phyloP scores from a whole-genome alignment of 495 filamentous ascomycete species.

The Darksidea phi region DNA sequence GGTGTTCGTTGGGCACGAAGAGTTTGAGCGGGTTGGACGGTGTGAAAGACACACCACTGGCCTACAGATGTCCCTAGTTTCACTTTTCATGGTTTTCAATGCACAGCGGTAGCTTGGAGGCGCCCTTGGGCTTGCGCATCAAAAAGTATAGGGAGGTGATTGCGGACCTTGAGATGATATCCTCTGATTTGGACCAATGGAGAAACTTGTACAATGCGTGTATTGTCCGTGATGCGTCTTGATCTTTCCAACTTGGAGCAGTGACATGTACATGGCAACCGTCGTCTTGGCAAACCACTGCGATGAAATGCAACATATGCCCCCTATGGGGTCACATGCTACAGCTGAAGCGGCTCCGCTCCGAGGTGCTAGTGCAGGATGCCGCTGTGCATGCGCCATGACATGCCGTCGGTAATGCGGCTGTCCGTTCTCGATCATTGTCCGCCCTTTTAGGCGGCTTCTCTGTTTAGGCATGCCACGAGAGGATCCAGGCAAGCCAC shows the following conservation, averaged over 20 bases:
- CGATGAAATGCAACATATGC: conserved; percentile 16
- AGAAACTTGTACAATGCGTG: too few relatives aligned
- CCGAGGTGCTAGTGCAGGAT: too few relatives aligned
- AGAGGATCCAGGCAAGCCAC: too few relatives aligned
- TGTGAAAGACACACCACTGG: not conserved
- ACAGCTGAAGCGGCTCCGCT: too few relatives aligned
- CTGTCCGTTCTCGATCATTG: too few relatives aligned
- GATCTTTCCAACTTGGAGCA: too few relatives aligned
- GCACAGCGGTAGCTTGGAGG: conserved; percentile 3
- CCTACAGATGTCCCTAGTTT: not conserved
- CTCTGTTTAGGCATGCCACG: too few relatives aligned
- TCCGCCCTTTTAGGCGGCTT: too few relatives aligned
- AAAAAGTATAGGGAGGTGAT: conserved; percentile 19
- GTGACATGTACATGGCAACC: too few relatives aligned
- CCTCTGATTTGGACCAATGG: not conserved
- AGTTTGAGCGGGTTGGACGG: not conserved
- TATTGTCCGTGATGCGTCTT: too few relatives aligned
- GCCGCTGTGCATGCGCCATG: too few relatives aligned
- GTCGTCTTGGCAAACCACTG: not conserved
- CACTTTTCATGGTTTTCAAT: not conserved
- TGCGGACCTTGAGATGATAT: conserved; percentile 11
- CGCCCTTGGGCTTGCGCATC: conserved; percentile 9
- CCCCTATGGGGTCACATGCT: not conserved
- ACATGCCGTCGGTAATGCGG: too few relatives aligned
- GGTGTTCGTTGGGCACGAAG: not conserved